Base-by-base conservation (phyloP, 208 protist species). In the Vickermania ingenoplastis region DNA sequence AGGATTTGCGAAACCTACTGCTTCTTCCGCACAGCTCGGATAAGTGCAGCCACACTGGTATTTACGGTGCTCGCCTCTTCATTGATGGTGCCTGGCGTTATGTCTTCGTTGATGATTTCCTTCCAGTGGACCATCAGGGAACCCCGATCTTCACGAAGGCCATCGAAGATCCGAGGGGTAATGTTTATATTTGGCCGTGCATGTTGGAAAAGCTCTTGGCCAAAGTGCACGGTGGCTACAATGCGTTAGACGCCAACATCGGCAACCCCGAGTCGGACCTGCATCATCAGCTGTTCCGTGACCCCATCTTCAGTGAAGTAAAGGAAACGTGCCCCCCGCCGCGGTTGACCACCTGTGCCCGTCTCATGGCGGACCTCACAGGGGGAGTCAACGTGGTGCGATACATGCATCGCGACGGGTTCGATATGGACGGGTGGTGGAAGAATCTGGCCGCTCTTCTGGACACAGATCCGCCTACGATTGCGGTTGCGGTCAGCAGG, bases 131-230 rank as follows among this genome's bases (percentile, higher is more conserved):
- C 61, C 57, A 48, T 23, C 61, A 77, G 27, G 84, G 85, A 24
- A 56, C 68, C 7, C 65, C 81, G 41, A 67, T 92, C 53, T 95
- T 95, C 72, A 72, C 74, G 11, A 65, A 79, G 7, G 73, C 78
- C 17, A 67, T 81, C 4, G n/a, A 49, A 61, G 27, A n/a, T 2
- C 25, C 5, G 17, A 22, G 30, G 53, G 27, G 63, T 30, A 65
- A 53, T 27, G 61, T 69, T 26, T 78, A 69, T 57, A 69, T 81
- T 31, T 95, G 89, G 89, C 79, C 81, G 23, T 90, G 78, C 59
- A 69, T 95, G 26, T 24, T 93, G 13, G 89, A 95, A 54, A 95
- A 95, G 70, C 78, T 81, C 31, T 52, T 93, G 17, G 89, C 89
- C 5, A 95, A 95, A 67, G 31, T 93, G 36, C 62, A 91, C 66